These are phyloP conservation scores for Kuraishia hungarica DNA, from an alignment of 805 yeast genomes.

Conservation along the genomic window DNA sequence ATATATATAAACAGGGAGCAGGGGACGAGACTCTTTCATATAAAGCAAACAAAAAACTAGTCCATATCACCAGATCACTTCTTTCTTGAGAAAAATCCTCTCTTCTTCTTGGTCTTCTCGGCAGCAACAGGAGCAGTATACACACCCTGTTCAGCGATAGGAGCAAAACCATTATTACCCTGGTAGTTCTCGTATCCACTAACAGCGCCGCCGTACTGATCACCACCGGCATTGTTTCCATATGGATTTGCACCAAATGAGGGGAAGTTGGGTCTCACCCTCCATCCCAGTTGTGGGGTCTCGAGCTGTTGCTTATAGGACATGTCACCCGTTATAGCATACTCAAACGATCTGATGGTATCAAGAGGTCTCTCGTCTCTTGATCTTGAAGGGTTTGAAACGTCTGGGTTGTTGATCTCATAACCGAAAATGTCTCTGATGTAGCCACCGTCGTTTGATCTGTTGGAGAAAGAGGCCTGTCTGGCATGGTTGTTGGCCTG, in stretches of 20 bases:
- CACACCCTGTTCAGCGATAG: slow-evolving; percentile 19
- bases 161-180: slow-evolving; percentile 19
- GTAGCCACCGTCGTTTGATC: slow-evolving; percentile 40
- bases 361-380: slow-evolving; percentile 97
- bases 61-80: slow-evolving; percentile 9
- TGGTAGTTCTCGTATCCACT: slow-evolving; percentile 25
- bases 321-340: slow-evolving; percentile 85
- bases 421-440: slow-evolving; percentile 81
- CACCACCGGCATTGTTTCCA: slow-evolving; percentile 20
- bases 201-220: slow-evolving; percentile 9
- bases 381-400: slow-evolving; percentile 86
- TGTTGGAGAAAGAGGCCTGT: slow-evolving; percentile 21
- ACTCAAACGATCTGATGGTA: slow-evolving; percentile 90
- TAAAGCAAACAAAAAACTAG: background rate
- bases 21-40: background rate
- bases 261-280: slow-evolving; percentile 74
- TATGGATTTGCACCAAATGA: slow-evolving; percentile 32
- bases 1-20: too few relatives aligned
- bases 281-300: slow-evolving; percentile 73
- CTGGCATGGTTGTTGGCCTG: slow-evolving; percentile 27
- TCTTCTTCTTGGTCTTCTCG: slow-evolving; percentile 61
- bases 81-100: slow-evolving; percentile 70
- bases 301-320: slow-evolving; percentile 76
- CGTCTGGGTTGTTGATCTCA: slow-evolving; percentile 69
- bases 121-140: slow-evolving; percentile 40